A percentile compares a stretch with the other conserved stretches of the same genome.
phyloP scores from a whole-genome alignment of 2,329 filamentous ascomycete genomes.

The Fusarium sp. region DNA sequence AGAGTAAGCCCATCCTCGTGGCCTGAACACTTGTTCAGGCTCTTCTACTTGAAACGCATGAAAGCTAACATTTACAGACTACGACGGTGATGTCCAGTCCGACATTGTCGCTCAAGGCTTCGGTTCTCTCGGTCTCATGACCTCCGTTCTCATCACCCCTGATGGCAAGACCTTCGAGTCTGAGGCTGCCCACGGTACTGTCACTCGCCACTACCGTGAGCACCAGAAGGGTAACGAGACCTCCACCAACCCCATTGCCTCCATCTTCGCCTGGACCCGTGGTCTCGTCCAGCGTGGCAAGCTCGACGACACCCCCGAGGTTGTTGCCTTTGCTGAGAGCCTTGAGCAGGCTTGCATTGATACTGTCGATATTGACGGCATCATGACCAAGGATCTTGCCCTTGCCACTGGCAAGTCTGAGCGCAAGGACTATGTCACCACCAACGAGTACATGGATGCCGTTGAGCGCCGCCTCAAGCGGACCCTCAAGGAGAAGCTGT shows the following conservation, averaged over 20 bases:
- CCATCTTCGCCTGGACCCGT: slow-evolving; percentile 98
- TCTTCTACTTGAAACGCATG: not conserved
- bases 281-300: slow-evolving; percentile 92
- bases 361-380: slow-evolving; percentile 89
- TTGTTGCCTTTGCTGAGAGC: slow-evolving; percentile 89
- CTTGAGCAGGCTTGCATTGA: slow-evolving; percentile 94
- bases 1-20: slow-evolving; percentile 72
- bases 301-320: slow-evolving; percentile 90
- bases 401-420: slow-evolving; percentile 90
- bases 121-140: slow-evolving; percentile 98
- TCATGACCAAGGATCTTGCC: slow-evolving; percentile 99
- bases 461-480: slow-evolving; percentile 90
- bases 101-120: slow-evolving; percentile 99
- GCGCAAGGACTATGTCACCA: slow-evolving; percentile 88
- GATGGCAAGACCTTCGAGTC: slow-evolving; percentile 97
- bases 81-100: slow-evolving; percentile 98
- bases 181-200: slow-evolving; percentile 97
- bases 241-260: slow-evolving; percentile 97
- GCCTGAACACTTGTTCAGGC: slow-evolving; percentile 14
- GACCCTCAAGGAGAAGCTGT: slow-evolving; percentile 81
- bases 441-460: slow-evolving; percentile 88
- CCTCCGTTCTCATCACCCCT: slow-evolving; percentile 94
- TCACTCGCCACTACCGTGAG: slow-evolving; percentile 98
- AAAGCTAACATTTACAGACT: slow-evolving; percentile 68
- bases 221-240: slow-evolving; percentile 98